Conservation (phyloP, 1,139 yeast genomes). For the Scheffersomyces titani region DNA sequence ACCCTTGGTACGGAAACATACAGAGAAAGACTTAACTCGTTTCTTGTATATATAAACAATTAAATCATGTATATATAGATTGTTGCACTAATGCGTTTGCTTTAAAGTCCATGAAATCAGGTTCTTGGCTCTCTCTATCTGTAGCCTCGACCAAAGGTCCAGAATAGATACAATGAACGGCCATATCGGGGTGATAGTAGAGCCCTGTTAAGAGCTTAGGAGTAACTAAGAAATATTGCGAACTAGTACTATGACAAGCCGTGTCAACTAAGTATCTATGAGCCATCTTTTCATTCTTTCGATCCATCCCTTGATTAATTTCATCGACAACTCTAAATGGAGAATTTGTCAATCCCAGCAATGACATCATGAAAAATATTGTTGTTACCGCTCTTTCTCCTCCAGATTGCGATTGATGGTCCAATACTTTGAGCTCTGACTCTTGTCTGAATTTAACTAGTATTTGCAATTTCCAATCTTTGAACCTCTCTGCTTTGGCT, state of each 20-base stretch:
- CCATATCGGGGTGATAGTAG: slow-evolving; percentile 79
- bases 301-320: slow-evolving; percentile 99
- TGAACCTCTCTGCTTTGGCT: slow-evolving; percentile 53
- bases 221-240: slow-evolving; percentile 88
- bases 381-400: slow-evolving; percentile 98
- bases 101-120: slow-evolving; percentile 33
- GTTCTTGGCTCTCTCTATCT: slow-evolving; percentile 14
- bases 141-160: slow-evolving; percentile 42
- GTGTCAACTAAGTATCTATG: slow-evolving; percentile 84
- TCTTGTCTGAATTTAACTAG: slow-evolving; percentile 82
- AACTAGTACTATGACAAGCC: slow-evolving; percentile 64
- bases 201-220: slow-evolving; percentile 85
- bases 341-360: slow-evolving; percentile 87
- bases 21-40: slow-evolving; percentile 30
- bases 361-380: slow-evolving; percentile 82
- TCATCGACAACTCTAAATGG: slow-evolving; percentile 97
- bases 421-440: slow-evolving; percentile 67
- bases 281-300: slow-evolving; percentile 84
- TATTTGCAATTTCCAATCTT: slow-evolving; percentile 84
- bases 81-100: slow-evolving; percentile 2
- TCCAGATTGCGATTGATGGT: slow-evolving; percentile 91
- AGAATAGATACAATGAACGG: slow-evolving; percentile 85
- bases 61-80: slow-evolving; percentile 1
- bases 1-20: slow-evolving; percentile 55
- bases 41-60: slow-evolving; percentile 1